Percentiles rank a stretch among this genome's conserved stretches.
These are phyloP conservation scores for Lactarius hengduanensis DNA, from an alignment of 768 basidiomycete genomes.

Conservation along the genomic window DNA sequence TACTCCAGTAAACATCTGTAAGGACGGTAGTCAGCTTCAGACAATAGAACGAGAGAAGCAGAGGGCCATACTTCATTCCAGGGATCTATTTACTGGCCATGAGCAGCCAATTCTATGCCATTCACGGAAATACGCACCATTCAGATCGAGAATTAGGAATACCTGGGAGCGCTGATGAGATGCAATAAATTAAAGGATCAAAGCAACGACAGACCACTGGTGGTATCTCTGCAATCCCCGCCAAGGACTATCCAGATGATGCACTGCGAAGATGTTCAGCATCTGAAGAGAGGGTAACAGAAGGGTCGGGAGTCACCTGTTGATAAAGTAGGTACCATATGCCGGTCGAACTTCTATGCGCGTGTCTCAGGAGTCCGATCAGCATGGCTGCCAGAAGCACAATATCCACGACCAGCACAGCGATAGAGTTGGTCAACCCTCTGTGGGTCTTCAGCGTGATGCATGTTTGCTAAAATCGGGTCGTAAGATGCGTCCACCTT, in stretches of 20 bases:
- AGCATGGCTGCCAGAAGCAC: neutral
- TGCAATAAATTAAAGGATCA: neutral
- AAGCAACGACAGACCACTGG: neutral
- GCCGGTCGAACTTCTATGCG: neutral
- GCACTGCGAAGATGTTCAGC: neutral
- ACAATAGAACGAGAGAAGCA: neutral
- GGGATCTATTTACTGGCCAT: conserved; percentile 5
- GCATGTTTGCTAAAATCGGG: neutral
- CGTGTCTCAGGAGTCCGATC: neutral
- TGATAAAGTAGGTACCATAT: conserved; percentile 22
- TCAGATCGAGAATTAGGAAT: conserved; percentile 14
- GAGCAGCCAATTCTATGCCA: neutral
- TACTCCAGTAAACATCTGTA: conserved; percentile 7
- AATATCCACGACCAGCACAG: neutral
- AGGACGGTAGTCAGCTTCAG: neutral
- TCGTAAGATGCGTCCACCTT: neutral
- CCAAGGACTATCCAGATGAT: conserved; percentile 5
- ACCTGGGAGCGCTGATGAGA: conserved; percentile 1
- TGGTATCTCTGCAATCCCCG: conserved; percentile 3
- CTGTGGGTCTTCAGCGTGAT: neutral
- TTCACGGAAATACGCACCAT: conserved; percentile 6
- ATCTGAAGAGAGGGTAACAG: neutral
- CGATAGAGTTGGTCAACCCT: neutral
- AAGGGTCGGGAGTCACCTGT: conserved; percentile 7
- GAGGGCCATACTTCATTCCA: conserved; percentile 11